Base-by-base conservation (phyloP, 2,329 filamentous ascomycete species). In the Lachnellula hyalina region DNA sequence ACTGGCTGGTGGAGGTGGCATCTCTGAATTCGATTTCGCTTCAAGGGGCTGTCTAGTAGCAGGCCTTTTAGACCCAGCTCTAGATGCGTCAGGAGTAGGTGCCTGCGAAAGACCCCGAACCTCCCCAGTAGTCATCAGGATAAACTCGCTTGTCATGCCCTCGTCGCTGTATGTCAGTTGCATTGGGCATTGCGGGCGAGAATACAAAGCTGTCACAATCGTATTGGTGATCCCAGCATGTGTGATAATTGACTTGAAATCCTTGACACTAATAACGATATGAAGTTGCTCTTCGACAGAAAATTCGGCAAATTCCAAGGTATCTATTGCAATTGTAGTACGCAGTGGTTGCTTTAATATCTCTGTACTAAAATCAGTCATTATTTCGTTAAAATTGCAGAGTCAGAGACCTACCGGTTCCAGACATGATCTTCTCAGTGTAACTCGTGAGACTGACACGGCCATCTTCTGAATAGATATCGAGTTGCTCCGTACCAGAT, bases 101-200 rank as follows among this genome's bases (percentile, higher is more conserved):
- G 63, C 62, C 19, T 59, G 55, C 6, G 67, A 68, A 44, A 53
- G 55, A 17, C 55, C 61, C 52, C 66, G 65, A 15, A 59, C 76
- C 61, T 90, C 87, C 14, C 88, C 89, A 8, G 87, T 83, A 1
- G 89, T 93, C 87, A 91, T 92, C 57, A 93, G 78, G 44, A 90
- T 86, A 63, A 91, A 92, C 61, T 92, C 86, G 69, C 85, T 89
- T 38, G 81, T 73, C 34, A 92, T 76, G 35, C 85, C 87, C 55
- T 86, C 84, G 42, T 81, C 79, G 23, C 80, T 77, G 65, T 93
- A 93, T 45, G 77, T 82, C 56, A 93, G 78, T 64, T 90, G 86
- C 67, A 93, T 80, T 1, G 89, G 89, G 15, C 82, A 80, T 15
- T 82, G 82, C 4, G 89, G 87, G 25, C 81, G 74, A 2, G 89